These are phyloP conservation scores for Penicillium sclerotigenum DNA, from an alignment of 2,329 filamentous ascomycete species.

Conservation along the genomic window DNA sequence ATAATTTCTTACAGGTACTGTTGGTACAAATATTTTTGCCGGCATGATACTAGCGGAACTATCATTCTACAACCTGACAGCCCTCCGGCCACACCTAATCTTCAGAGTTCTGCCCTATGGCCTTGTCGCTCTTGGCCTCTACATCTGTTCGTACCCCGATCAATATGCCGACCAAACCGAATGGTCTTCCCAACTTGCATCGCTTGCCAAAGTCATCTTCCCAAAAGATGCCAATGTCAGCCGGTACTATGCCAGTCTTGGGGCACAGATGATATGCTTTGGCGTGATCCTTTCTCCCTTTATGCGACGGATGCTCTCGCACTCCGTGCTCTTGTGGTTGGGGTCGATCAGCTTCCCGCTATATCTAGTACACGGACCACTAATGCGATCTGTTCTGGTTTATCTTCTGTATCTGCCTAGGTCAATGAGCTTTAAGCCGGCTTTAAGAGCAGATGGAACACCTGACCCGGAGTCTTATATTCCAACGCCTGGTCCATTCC, in stretches of 20 bases:
- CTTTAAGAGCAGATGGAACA: constrained; percentile 19
- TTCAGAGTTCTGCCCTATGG: constrained; percentile 48
- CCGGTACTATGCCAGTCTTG: constrained; percentile 51
- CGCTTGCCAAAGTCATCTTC: constrained; percentile 21
- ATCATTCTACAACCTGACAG: constrained; percentile 48
- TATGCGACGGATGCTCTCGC: constrained; percentile 54
- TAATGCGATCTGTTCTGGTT: constrained; percentile 58
- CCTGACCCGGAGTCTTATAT: constrained; percentile 32
- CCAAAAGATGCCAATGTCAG: constrained; percentile 47
- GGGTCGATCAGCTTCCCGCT: constrained; percentile 64
- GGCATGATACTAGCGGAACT: constrained; percentile 62
- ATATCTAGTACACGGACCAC: constrained; percentile 61
- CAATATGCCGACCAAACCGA: constrained; percentile 51
- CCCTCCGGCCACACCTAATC: constrained; percentile 38
- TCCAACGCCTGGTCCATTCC: constrained; percentile 37
- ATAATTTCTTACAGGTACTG: constrained; percentile 37
- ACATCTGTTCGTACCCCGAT: constrained; percentile 60
- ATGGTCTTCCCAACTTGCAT: constrained; percentile 48
- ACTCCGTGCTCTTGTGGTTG: constrained; percentile 58
- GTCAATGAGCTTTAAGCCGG: constrained; percentile 17
- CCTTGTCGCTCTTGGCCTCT: constrained; percentile 53
- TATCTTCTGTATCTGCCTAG: constrained; percentile 57
- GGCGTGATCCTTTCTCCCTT: constrained; percentile 53
- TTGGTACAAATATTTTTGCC: constrained; percentile 60
- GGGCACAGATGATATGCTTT: constrained; percentile 49